Base-by-base conservation (phyloP, 305 asterid genomes). In the Striga hermonthica region DNA sequence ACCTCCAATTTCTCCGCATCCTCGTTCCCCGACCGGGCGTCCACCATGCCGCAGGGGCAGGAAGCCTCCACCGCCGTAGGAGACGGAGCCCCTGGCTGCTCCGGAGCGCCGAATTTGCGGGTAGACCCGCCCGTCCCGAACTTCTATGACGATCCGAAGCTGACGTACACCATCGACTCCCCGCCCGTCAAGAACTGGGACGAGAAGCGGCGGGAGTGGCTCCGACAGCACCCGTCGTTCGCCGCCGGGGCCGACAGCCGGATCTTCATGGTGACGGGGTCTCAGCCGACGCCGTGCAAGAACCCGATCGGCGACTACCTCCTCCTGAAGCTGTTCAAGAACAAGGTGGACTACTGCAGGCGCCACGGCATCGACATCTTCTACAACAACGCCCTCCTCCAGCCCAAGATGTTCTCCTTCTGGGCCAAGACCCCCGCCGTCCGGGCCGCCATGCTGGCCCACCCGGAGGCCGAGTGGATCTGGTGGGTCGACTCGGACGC, bases 401-500 rank as follows among this genome's bases (percentile, higher is more conserved):
- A 93, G 60, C 96, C 94, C 4, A 73, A 78, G 9, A 93, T 93
- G 98, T 90, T 78, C 70, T 82, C 97, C 0, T 93, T 84, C 70
- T 93, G 98, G 98, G 98, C 98, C 7, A 93, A 93, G 62, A 83
- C 86, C 66, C 92, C 97, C 6, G 69, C 80, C n/a, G 78, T 93
- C 9, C 80, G 82, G 70, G 97, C 96, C 11, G 86, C 87, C 44
- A 93, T 93, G 98, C 64, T 93, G 66, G 96, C 98, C 62, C 98
- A 93, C 69, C 98, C 97, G 36, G 95, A 93, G 72, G 85, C 83
- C 62, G 98, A 93, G 78, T 92, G 97, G 98, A 89, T 92, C 86
- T 92, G 98, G 97, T 92, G 98, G 98, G 94, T 92, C 0, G 98
- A 92, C 52, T 87, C 97, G 49, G 98, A 93, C 74, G 97, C 98